These are phyloP conservation scores for Aspergillus sp. DNA, from an alignment of 2,329 filamentous ascomycete genomes.

Conservation along the genomic window DNA sequence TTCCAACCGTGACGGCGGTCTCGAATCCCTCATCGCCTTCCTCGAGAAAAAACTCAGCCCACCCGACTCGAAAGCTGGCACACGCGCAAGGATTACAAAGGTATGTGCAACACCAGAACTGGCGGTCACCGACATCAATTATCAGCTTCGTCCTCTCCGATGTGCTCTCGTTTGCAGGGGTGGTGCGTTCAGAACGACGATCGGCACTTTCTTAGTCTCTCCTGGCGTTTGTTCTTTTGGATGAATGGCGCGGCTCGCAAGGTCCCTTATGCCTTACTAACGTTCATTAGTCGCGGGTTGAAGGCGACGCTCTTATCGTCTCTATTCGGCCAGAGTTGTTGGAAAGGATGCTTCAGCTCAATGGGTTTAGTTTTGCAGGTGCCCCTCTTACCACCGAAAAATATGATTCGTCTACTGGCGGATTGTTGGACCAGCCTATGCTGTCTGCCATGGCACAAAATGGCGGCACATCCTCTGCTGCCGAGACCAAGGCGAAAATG, in stretches of 20 bases:
- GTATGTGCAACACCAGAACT: constrained; percentile 63
- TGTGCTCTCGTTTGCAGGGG: constrained; percentile 46
- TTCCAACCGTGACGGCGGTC: constrained; percentile 66
- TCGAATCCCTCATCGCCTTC: constrained; percentile 66
- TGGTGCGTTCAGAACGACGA: constrained; percentile 47
- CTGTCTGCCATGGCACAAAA: constrained; percentile 29
- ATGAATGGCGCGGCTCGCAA: constrained; percentile 41
- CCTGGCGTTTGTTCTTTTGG: constrained; percentile 38
- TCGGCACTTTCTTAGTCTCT: constrained; percentile 33
- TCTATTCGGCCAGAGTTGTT: constrained; percentile 66
- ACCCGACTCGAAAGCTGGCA: constrained; percentile 51
- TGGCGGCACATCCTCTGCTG: constrained; percentile 48
- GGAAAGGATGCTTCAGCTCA: constrained; percentile 66
- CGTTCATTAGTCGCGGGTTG: constrained; percentile 67
- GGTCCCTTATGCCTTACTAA: constrained; percentile 65
- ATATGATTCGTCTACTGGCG: constrained; percentile 37
- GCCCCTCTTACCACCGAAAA: constrained; percentile 58
- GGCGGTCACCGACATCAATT: constrained; percentile 44
- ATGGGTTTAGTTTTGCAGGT: constrained; percentile 70
- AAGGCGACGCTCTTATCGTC: constrained; percentile 70
- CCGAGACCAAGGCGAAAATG: constrained; percentile 69
- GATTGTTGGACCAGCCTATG: constrained; percentile 26
- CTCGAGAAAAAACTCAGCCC: constrained; percentile 69
- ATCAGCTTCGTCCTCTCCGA: constrained; percentile 39
- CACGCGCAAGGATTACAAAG: constrained; percentile 70